Conservation (phyloP, 1,284 basidiomycete species). For the Melampsora occidentalis region DNA sequence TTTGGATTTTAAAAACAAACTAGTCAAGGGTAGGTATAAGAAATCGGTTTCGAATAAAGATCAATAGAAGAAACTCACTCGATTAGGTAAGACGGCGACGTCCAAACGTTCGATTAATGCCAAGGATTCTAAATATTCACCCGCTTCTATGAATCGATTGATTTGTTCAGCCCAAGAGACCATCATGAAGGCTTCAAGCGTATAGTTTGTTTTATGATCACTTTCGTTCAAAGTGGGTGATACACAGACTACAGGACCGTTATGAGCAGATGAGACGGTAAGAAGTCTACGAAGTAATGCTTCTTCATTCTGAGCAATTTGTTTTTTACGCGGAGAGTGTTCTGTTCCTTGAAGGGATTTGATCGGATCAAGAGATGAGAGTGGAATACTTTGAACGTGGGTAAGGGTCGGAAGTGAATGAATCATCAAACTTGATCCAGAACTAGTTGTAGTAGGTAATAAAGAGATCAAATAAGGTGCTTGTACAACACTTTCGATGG, state of each 20-base stretch:
- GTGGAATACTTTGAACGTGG: slow-evolving; percentile 64
- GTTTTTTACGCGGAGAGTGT: slow-evolving; percentile 47
- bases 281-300: slow-evolving; percentile 61
- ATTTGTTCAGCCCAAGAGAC: slow-evolving; percentile 74
- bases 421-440: slow-evolving; percentile 65
- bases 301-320: slow-evolving; percentile 25
- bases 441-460: slow-evolving; percentile 19
- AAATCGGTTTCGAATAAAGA: slow-evolving; percentile 16
- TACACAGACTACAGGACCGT: slow-evolving; percentile 63
- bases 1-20: neutral
- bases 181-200: slow-evolving; percentile 73
- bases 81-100: slow-evolving; percentile 64
- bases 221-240: slow-evolving; percentile 69
- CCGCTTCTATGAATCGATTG: slow-evolving; percentile 73
- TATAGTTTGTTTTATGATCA: slow-evolving; percentile 66
- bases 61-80: slow-evolving; percentile 57
- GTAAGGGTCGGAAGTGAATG: slow-evolving; percentile 70
- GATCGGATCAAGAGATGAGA: slow-evolving; percentile 61
- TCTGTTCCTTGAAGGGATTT: slow-evolving; percentile 49
- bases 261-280: slow-evolving; percentile 58
- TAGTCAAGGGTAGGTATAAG: slow-evolving; percentile 18
- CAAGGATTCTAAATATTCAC: slow-evolving; percentile 75
- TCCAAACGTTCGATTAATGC: slow-evolving; percentile 73
- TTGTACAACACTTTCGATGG: slow-evolving; percentile 53
- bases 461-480: slow-evolving; percentile 35